These are phyloP conservation scores for Drechmeria coniospora DNA, from an alignment of 2,329 filamentous ascomycete species.

Conservation along the genomic window DNA sequence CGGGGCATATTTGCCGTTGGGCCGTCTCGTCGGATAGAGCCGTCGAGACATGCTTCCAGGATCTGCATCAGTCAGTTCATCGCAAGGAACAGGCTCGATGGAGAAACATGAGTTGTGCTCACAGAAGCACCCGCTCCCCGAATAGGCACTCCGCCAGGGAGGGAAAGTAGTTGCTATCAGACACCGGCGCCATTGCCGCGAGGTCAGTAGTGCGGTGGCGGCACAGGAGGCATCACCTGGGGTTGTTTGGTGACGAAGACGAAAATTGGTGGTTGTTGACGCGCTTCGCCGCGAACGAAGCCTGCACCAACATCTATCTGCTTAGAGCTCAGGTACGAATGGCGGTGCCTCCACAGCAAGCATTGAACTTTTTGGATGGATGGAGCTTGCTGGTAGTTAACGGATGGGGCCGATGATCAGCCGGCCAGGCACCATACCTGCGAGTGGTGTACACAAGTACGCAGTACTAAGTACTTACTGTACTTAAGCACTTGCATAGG, in stretches of 20 bases:
- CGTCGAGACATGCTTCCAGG: conserved; percentile 45
- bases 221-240: conserved; percentile 23
- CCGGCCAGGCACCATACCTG: conserved; percentile 4
- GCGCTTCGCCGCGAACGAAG: conserved; percentile 17
- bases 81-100: too few species aligned
- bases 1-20: conserved; percentile 34
- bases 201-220: conserved; percentile 29
- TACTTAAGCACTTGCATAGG: not conserved
- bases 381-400: too few species aligned
- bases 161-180: conserved; percentile 63
- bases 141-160: conserved; percentile 73
- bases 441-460: too few species aligned
- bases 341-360: not conserved
- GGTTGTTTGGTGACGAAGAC: conserved; percentile 9
- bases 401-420: conserved; percentile 10
- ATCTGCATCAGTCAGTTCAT: conserved; percentile 24
- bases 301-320: conserved; percentile 1
- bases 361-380: conserved; percentile 14
- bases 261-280: conserved; percentile 16
- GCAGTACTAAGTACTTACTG: too few species aligned
- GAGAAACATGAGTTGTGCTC: conserved; percentile 20
- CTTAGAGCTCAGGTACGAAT: not conserved
- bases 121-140: conserved; percentile 70
- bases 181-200: conserved; percentile 54
- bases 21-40: conserved; percentile 41